phyloP scores from a whole-genome alignment of 306 rosid species.

The Luffa acutangula region DNA sequence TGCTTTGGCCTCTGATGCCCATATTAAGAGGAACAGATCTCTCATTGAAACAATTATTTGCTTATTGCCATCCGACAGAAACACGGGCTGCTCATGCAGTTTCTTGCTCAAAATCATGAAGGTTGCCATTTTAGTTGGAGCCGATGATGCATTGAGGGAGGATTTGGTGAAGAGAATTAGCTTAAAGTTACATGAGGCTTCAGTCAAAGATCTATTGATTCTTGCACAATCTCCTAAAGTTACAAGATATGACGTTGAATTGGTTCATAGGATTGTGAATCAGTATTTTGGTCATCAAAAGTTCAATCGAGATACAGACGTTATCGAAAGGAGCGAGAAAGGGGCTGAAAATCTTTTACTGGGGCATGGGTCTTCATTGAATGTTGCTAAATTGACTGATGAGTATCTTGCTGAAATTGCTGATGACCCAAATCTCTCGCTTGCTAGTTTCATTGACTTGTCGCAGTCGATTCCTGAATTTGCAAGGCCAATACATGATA shows the following conservation, averaged over 20 bases:
- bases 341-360: slow-evolving; percentile 31
- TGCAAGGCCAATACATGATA: slow-evolving; percentile 78
- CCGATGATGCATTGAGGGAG: slow-evolving; percentile 46
- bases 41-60: slow-evolving; percentile 81
- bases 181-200: slow-evolving; percentile 71
- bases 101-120: slow-evolving; percentile 81
- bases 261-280: slow-evolving; percentile 54
- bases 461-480: slow-evolving; percentile 59
- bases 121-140: slow-evolving; percentile 76
- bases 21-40: slow-evolving; percentile 57
- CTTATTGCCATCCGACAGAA: slow-evolving; percentile 60
- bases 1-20: slow-evolving; percentile 65
- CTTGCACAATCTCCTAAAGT: slow-evolving; percentile 60
- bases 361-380: slow-evolving; percentile 42
- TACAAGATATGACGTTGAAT: slow-evolving; percentile 52
- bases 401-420: slow-evolving; percentile 70
- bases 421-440: slow-evolving; percentile 46
- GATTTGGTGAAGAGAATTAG: slow-evolving; percentile 51
- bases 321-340: slow-evolving; percentile 42
- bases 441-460: slow-evolving; percentile 45
- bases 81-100: slow-evolving; percentile 57
- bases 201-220: slow-evolving; percentile 57
- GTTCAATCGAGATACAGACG: slow-evolving; percentile 19
- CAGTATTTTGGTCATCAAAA: slow-evolving; percentile 37
- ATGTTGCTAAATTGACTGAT: slow-evolving; percentile 67